Conservation (phyloP, 2,329 filamentous ascomycete species). For the Pseudogymnoascus sp. region DNA sequence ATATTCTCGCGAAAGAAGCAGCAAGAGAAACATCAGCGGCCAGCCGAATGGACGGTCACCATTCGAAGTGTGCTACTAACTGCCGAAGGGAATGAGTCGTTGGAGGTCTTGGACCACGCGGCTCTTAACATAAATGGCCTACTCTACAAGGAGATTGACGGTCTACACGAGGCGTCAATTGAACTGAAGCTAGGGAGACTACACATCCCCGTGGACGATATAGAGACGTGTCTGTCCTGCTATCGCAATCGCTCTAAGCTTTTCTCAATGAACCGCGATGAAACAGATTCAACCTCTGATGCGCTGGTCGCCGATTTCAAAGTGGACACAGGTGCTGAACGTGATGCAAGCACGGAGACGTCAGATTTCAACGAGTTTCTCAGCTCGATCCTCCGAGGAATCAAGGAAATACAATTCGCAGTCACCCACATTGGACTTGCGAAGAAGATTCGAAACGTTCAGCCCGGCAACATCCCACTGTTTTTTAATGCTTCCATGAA, state of each 20-base stretch:
- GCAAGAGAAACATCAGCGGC: slow-evolving; percentile 55
- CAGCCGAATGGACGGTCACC: slow-evolving; percentile 91
- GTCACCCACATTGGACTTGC: slow-evolving; percentile 85
- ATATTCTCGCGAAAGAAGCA: slow-evolving; percentile 76
- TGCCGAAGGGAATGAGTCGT: slow-evolving; percentile 72
- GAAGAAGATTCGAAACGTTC: slow-evolving; percentile 65
- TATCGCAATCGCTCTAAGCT: slow-evolving; percentile 26
- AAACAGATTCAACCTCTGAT: slow-evolving; percentile 30
- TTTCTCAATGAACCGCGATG: neutral
- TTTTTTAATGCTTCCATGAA: slow-evolving; percentile 89
- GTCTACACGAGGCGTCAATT: slow-evolving; percentile 81
- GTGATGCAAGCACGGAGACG: slow-evolving; percentile 60
- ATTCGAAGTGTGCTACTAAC: slow-evolving; percentile 84
- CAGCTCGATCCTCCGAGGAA: slow-evolving; percentile 79
- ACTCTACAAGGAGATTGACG: slow-evolving; percentile 76
- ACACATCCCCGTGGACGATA: slow-evolving; percentile 84
- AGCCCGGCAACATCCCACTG: slow-evolving; percentile 61
- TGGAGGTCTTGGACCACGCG: slow-evolving; percentile 81
- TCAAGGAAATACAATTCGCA: slow-evolving; percentile 94
- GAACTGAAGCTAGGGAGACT: slow-evolving; percentile 85
- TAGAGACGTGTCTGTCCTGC: slow-evolving; percentile 54
- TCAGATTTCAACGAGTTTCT: slow-evolving; percentile 91
- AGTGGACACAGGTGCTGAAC: slow-evolving; percentile 53
- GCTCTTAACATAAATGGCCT: slow-evolving; percentile 88
- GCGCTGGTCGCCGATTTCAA: slow-evolving; percentile 71